phyloP scores from a whole-genome alignment of 805 yeast species.

The Kazachstania bromeliacearum region DNA sequence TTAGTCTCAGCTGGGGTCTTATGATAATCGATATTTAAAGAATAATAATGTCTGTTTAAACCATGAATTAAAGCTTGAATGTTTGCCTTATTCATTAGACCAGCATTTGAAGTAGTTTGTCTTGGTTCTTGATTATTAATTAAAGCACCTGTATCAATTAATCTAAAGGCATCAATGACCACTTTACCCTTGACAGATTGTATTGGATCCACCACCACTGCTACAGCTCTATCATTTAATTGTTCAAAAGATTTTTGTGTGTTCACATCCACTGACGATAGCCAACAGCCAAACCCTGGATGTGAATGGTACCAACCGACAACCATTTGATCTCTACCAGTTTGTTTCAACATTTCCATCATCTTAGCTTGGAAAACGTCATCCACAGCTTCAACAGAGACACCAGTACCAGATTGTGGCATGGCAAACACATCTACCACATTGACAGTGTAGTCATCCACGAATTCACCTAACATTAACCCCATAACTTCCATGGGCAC shows the following conservation, averaged over 20 bases:
- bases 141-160: conserved; percentile 75
- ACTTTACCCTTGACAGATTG: conserved; percentile 98
- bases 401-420: conserved; percentile 99
- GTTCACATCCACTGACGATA: conserved; percentile 92
- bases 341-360: conserved; percentile 99
- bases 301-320: conserved; percentile 99
- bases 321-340: conserved; percentile 98
- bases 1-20: conserved; percentile 87
- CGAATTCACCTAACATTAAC: conserved; percentile 94
- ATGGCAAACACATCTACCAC: conserved; percentile 98
- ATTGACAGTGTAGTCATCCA: conserved; percentile 93
- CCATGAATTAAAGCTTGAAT: conserved; percentile 97
- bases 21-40: conserved; percentile 87
- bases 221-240: conserved; percentile 90
- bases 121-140: conserved; percentile 98
- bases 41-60: conserved; percentile 90
- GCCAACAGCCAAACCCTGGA: conserved; percentile 99
- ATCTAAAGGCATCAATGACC: conserved; percentile 95
- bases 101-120: conserved; percentile 92
- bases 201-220: conserved; percentile 97
- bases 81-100: conserved; percentile 89
- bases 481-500: conserved; percentile 93
- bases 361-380: conserved; percentile 97
- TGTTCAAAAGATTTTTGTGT: conserved; percentile 98
- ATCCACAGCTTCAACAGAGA: conserved; percentile 97